Conservation (phyloP, 1,284 basidiomycete species). For the Singerocomus rubriflavus region DNA sequence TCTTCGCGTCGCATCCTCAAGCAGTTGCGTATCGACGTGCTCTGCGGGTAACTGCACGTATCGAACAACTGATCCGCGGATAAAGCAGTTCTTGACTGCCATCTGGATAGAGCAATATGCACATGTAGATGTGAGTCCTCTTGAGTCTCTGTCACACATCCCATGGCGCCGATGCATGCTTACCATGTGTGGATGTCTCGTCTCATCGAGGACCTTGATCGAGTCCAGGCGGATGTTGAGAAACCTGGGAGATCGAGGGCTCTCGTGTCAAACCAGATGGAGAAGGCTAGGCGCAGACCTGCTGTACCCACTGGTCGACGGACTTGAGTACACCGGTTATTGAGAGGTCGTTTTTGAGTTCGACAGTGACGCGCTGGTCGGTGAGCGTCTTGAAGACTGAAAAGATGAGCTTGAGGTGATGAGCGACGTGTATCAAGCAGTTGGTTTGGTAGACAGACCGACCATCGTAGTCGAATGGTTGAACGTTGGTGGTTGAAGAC, state of each 20-base stretch:
- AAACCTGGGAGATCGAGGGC: conserved; percentile 58
- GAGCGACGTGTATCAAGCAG: conserved; percentile 3
- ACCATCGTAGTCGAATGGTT: conserved; percentile 19
- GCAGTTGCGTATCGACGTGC: conserved; percentile 91
- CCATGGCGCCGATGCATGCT: conserved; percentile 7
- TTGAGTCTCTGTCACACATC: neutral
- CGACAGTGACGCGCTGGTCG: conserved; percentile 94
- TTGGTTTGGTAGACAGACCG: conserved; percentile 6
- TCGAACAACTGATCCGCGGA: conserved; percentile 96
- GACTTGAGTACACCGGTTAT: conserved; percentile 97
- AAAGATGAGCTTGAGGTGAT: conserved; percentile 75
- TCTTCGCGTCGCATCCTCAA: conserved; percentile 97
- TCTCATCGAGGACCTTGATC: conserved; percentile 91
- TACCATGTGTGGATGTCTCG: conserved; percentile 97
- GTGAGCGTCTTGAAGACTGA: conserved; percentile 99
- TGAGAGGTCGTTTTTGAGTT: conserved; percentile 98
- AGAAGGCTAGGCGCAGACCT: neutral
- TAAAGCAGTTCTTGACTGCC: conserved; percentile 99
- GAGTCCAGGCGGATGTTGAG: conserved; percentile 96
- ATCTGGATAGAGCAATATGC: conserved; percentile 54
- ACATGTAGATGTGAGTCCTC: neutral
- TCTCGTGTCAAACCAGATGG: neutral
- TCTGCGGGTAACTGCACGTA: conserved; percentile 94
- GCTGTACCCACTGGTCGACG: conserved; percentile 84
- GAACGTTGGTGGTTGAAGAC: neutral